Evolutionary conservation across 2,329 filamentous ascomycete genomes (phyloP), one percentile per base, ranked within the genome.

Genomic region (Phoma herbarum): DNA sequence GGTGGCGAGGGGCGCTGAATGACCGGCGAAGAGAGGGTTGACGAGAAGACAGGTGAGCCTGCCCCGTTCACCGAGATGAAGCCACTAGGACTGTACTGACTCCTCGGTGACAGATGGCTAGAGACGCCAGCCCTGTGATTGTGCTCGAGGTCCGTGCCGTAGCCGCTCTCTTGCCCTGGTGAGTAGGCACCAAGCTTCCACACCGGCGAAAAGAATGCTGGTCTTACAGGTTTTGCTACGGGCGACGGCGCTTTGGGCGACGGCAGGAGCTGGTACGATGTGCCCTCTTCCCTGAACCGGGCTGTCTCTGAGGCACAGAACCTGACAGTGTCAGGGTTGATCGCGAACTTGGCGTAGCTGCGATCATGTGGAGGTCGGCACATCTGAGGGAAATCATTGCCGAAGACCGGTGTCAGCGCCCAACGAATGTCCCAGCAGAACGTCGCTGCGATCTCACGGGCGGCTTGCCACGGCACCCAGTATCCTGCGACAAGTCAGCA

Each of bases 381-480:
- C 44, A 87, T 79, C 3, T 83, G 81, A 2, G 92, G 88, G 74
- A 99, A 99, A 39, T 87, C 84, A 12, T 88, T 85, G 0, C 95
- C 95, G 75, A 99, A 99, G 59, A 99, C 83, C 5, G 95, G 95
- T 9, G 95, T 95, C 53, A 99, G 80, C 0, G 91, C 93, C 57
- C 89, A 89, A 14, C 94, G 89, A 61, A 99, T 96, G 33, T 85
- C 81, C 75, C 89, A 88, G 79, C 94, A 98, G 75, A 98, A 98
- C 0, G 91, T 97, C 4, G 91, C 86, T 70, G 93, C 96, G 50
- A 99, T 82, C 11, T 92, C 93, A 77, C 86, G 90, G 45, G 95
- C 95, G 66, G 93, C 96, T 37, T 86, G 81, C 70, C 89, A 98
- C 2, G 94, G 94, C 86, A 98, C 92, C 95, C 95, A 99, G 78